These are phyloP conservation scores for Diaporthe citrichinensis DNA, from an alignment of 2,329 filamentous ascomycete genomes.

Conservation along the genomic window DNA sequence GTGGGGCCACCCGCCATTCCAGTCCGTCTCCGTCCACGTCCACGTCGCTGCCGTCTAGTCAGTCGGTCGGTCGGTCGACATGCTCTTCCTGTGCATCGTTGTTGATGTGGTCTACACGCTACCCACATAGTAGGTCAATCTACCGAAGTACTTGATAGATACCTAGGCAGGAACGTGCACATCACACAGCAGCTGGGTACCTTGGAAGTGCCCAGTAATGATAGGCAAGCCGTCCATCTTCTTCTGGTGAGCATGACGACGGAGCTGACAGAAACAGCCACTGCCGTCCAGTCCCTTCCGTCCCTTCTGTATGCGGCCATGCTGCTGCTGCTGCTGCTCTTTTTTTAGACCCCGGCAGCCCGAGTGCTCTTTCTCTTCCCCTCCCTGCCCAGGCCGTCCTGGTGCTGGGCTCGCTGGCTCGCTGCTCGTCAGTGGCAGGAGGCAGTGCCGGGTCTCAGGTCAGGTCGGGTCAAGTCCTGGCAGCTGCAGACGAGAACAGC, in stretches of 20 bases:
- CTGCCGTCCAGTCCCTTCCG: conserved; percentile 17
- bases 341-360: conserved; percentile 32
- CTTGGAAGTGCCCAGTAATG: background rate
- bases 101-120: background rate
- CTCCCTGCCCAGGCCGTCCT: background rate
- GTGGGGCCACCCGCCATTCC: conserved; percentile 31
- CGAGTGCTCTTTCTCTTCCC: background rate
- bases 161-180: background rate
- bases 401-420: conserved; percentile 3
- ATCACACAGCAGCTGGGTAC: background rate
- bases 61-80: background rate
- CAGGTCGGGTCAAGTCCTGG: conserved; percentile 17
- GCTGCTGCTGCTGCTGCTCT: conserved; percentile 5
- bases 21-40: conserved; percentile 20
- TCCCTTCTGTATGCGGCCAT: conserved; percentile 14
- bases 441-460: conserved; percentile 26
- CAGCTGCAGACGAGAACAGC: conserved; percentile 28
- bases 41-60: conserved; percentile 15
- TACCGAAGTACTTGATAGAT: background rate
- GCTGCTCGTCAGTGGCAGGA: background rate
- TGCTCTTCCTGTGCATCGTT: background rate
- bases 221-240: background rate
- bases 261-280: conserved; percentile 25
- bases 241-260: background rate
- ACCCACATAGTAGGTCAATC: background rate